phyloP scores from a whole-genome alignment of 2,329 filamentous ascomycete genomes.

The Phyllachora maydis region DNA sequence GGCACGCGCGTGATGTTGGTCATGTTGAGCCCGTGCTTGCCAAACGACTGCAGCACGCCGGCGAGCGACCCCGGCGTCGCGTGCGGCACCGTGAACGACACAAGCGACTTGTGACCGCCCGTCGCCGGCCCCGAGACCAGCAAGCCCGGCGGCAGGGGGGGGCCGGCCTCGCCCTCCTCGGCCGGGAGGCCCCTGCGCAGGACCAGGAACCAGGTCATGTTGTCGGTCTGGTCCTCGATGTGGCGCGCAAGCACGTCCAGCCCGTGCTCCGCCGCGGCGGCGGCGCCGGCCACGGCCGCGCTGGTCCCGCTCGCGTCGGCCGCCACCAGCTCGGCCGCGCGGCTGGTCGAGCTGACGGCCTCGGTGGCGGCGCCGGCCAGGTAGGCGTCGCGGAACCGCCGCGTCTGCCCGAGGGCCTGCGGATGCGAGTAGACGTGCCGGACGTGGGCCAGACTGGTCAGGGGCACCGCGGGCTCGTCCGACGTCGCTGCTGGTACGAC shows the following conservation, averaged over 20 bases:
- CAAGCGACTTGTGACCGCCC: constrained; percentile 40
- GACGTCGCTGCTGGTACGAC: constrained; percentile 21
- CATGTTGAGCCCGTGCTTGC: constrained; percentile 51
- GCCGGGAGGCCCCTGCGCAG: constrained; percentile 17
- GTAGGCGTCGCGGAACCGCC: constrained; percentile 46
- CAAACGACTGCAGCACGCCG: constrained; percentile 62
- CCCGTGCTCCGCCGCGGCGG: constrained; percentile 48
- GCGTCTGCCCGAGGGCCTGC: constrained; percentile 88
- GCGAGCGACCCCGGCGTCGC: constrained; percentile 63
- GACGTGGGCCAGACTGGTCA: constrained; percentile 36
- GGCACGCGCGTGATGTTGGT: constrained; percentile 83
- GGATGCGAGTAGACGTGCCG: constrained; percentile 77
- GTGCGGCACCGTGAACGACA: constrained; percentile 72
- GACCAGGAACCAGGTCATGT: constrained; percentile 63
- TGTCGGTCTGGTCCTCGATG: constrained; percentile 56
- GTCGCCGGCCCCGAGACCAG: neutral
- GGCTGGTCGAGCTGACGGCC: constrained; percentile 71
- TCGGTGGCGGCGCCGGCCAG: constrained; percentile 59
- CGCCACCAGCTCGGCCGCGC: constrained; percentile 58
- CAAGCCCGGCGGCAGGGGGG: constrained; percentile 6
- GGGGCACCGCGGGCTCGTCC: constrained; percentile 28
- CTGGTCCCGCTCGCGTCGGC: constrained; percentile 34
- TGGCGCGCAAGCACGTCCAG: constrained; percentile 47
- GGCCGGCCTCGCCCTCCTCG: neutral
- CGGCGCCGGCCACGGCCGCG: constrained; percentile 59